Base-by-base conservation (phyloP, 129 eudicot species). In the Artemisia tridentata region DNA sequence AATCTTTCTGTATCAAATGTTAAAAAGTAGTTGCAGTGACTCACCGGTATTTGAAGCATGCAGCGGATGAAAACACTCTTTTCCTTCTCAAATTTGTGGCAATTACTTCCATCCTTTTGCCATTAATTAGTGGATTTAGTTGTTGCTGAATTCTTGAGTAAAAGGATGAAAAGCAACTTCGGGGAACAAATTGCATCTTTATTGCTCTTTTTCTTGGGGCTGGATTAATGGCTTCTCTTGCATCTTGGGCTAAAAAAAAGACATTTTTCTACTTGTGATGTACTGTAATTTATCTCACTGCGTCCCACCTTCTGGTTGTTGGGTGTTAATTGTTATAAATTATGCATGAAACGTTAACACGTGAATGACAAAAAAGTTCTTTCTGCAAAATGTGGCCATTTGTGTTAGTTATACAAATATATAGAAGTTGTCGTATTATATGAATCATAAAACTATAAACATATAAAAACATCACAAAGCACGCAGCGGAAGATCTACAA, bases 61-160 rank as follows among this genome's bases (percentile, higher is more conserved):
- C 18, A n/a, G 59, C 1, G 8, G 3, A 17, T 34, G 43, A 34
- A 34, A 34, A 34, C 43, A 34, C 43, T 34, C 6, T 34, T 34
- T 34, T 34, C 43, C 43, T 6, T 34, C 43, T 34, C 43, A 54
- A 54, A 55, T 55, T 9, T 18, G 11, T 55, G 49, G 89, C 95
- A 4, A 73, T 90, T 51, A 87, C 71, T 11, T 78, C 88, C 31
- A 90, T 90, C 75, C 84, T 90, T 16, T 13, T 85, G 21, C 64
- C 91, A n/a, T n/a, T n/a, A n/a, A 72, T 80, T 91, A 29, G 97
- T 91, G 72, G 92, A 91, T 68, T 69, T 84, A 51, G 86, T 88
- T 57, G 96, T 92, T 17, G 92, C 92, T 18, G 92, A 91, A 76
- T 91, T 91, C 78, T 80, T 91, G 82, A 86, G 92, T 20, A 91